A percentile compares a stretch with the other conserved stretches of the same genome.
These are phyloP conservation scores for Lolium perenne DNA, from an alignment of 176 grass and related monocot species.

Conservation along the genomic window DNA sequence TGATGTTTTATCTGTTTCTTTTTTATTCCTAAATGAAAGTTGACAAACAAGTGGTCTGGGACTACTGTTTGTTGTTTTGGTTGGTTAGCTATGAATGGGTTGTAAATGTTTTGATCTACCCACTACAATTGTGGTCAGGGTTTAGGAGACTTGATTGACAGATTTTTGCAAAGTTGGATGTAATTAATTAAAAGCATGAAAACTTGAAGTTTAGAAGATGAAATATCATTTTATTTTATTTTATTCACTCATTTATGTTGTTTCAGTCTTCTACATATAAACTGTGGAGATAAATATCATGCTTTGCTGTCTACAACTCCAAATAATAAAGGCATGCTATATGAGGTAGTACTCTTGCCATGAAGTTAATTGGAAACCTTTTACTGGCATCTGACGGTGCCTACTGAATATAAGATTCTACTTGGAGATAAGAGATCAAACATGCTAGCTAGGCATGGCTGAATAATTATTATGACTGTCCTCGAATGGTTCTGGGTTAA, in stretches of 20 bases:
- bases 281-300: not conserved
- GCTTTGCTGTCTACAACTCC: not conserved
- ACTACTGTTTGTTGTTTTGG: conserved; percentile 35
- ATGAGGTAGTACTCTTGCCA: not conserved
- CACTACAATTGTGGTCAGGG: not conserved
- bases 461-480: not conserved
- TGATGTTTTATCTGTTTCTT: conserved; percentile 8
- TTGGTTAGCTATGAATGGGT: conserved; percentile 38
- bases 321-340: not conserved
- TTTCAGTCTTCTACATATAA: not conserved
- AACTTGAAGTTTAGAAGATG: conserved; percentile 1
- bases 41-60: conserved; percentile 30
- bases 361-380: not conserved
- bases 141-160: conserved; percentile 1
- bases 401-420: conserved; percentile 10
- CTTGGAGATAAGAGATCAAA: not conserved
- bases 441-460: not conserved
- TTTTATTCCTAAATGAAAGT: conserved; percentile 28
- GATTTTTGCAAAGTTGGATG: not conserved
- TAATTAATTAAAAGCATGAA: not conserved
- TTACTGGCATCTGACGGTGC: not conserved
- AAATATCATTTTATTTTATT: conserved; percentile 8
- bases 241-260: not conserved
- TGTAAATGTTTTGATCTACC: conserved; percentile 34
- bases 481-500: not conserved